Conservation (phyloP, 768 basidiomycete genomes). For the Gloeophyllum trabeum region DNA sequence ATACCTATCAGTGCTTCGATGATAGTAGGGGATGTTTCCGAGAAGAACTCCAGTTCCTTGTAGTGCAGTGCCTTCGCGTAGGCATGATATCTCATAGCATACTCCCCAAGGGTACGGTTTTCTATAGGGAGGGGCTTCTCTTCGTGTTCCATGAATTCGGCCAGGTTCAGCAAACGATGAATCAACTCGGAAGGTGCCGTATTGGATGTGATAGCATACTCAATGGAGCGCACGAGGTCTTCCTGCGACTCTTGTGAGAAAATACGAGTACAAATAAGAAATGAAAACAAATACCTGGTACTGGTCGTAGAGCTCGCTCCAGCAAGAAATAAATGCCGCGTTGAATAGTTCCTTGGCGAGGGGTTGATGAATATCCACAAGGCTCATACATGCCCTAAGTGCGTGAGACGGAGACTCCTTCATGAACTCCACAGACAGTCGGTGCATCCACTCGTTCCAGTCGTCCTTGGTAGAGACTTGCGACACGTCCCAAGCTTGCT, state of each 20-base stretch:
- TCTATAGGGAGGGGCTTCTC: constrained; percentile 93
- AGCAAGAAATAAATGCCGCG: constrained; percentile 96
- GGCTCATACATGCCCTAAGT: constrained; percentile 89
- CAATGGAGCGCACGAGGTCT: constrained; percentile 86
- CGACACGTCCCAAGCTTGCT: constrained; percentile 91
- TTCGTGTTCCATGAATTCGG: constrained; percentile 99
- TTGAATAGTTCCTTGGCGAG: constrained; percentile 94
- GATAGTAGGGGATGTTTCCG: constrained; percentile 80
- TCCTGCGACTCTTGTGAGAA: constrained; percentile 48
- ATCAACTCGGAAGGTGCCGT: constrained; percentile 81
- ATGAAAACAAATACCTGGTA: constrained; percentile 62
- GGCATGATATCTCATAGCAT: constrained; percentile 86
- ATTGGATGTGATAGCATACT: constrained; percentile 69
- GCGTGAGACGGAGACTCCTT: constrained; percentile 97
- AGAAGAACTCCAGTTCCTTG: constrained; percentile 95
- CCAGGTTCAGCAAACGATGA: constrained; percentile 83
- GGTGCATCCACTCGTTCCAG: constrained; percentile 94
- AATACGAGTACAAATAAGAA: background rate
- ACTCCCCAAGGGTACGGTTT: constrained; percentile 85
- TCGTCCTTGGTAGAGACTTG: constrained; percentile 70
- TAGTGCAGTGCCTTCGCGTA: constrained; percentile 98
- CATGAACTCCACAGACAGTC: constrained; percentile 90
- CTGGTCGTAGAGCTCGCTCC: constrained; percentile 91
- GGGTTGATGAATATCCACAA: constrained; percentile 86
- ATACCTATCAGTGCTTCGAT: constrained; percentile 94